Evolutionary conservation across 805 yeast genomes (phyloP), one percentile per base, ranked within the genome.

Genomic region (Isabelozyma gotoi): DNA sequence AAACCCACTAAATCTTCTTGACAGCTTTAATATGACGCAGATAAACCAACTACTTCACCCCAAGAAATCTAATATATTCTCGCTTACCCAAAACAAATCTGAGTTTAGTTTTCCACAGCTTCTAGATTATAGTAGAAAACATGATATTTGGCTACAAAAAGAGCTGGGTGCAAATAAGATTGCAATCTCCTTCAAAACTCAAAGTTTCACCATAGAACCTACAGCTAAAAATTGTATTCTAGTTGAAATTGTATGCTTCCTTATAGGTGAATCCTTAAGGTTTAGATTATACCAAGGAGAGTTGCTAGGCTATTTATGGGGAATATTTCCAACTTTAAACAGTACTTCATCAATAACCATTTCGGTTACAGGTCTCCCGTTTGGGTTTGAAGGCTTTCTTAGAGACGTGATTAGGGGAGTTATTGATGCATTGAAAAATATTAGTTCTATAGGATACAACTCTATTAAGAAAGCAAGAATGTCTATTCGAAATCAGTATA

Each of bases 301-400:
- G 43, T 55, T 71, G n/a, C 45, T 82, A 7, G 81, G 82, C 1
- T 82, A 73, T 52, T 56, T 76, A 0, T 85, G 85, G 78, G 81
- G 78, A 15, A 47, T 85, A 0, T 65, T 60, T 31, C 77, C 88
- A 0, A 78, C 84, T 3, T 46, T 67, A 11, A 77, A 76, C 48
- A 83, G 86, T 4, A 79, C 74, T 40, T 71, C 74, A 0, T 76
- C 83, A 5, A 55, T 85, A 5, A 60, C 74, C 0, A 51, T 85
- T n/a, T 75, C 74, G 3, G 56, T 81, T 1, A 63, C 76, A 19
- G 92, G 94, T 0, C 74, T 76, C n/a, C 52, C 58, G 0, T 60
- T 60, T 20, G 75, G 78, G 1, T 60, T 77, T 4, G 40, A 46
- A 2, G 45, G 47, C 3, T 58, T 81, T 2, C 42, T 80, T 3